phyloP scores from a whole-genome alignment of 345 rosid genomes.

The Heritiera fomes region DNA sequence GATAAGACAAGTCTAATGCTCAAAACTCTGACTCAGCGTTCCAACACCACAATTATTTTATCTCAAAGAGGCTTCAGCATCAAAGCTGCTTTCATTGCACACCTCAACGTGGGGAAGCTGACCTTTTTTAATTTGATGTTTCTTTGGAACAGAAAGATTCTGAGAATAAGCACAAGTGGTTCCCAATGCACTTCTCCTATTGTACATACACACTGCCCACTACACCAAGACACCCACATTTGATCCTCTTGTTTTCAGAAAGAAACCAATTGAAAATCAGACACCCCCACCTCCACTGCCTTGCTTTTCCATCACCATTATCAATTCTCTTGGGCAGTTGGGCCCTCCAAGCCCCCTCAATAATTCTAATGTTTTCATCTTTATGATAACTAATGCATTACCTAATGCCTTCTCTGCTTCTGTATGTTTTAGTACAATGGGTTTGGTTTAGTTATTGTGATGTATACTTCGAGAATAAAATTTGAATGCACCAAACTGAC shows the following conservation, averaged over 20 bases:
- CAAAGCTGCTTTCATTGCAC: conserved; percentile 37
- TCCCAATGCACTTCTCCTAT: conserved; percentile 21
- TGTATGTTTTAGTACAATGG: background rate
- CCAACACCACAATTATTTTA: conserved; percentile 38
- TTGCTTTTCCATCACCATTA: conserved; percentile 31
- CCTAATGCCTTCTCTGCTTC: background rate
- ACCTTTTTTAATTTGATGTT: conserved; percentile 10
- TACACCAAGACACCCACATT: conserved; percentile 29
- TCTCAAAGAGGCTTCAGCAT: conserved; percentile 36
- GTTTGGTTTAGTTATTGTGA: too few relatives aligned
- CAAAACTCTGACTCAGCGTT: conserved; percentile 32
- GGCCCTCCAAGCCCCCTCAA: conserved; percentile 21
- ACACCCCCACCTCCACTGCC: conserved; percentile 25
- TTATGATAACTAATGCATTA: background rate
- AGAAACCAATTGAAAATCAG: conserved; percentile 23
- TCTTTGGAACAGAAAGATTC: conserved; percentile 32
- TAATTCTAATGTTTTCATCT: background rate
- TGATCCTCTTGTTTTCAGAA: conserved; percentile 28
- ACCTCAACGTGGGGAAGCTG: conserved; percentile 28
- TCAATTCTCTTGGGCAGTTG: conserved; percentile 2
- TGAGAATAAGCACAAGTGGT: conserved; percentile 37
- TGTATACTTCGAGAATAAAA: too few relatives aligned
- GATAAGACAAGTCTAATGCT: conserved; percentile 35
- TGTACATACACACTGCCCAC: conserved; percentile 35
- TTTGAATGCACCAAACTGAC: too few relatives aligned